These are phyloP conservation scores for Arthrobotrys musiformis DNA, from an alignment of 2,329 filamentous ascomycete species.

Conservation along the genomic window DNA sequence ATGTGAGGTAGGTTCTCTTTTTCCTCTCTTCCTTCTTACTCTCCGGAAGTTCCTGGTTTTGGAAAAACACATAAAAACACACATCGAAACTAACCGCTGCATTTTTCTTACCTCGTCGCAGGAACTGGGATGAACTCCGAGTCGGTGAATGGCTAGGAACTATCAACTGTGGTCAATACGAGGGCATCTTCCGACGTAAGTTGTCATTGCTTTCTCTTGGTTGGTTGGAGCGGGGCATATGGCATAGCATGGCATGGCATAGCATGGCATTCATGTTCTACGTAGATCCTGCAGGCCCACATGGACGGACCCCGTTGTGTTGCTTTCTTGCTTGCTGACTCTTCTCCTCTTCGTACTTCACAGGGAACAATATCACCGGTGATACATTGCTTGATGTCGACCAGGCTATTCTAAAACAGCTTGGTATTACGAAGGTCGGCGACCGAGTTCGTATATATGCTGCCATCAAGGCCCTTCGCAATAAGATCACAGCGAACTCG, in stretches of 20 bases:
- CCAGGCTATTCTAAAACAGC: slow-evolving; percentile 93
- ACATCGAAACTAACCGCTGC: too few species aligned
- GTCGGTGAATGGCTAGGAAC: slow-evolving; percentile 90
- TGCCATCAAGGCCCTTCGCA: slow-evolving; percentile 83
- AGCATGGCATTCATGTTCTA: not conserved
- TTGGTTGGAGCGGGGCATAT: slow-evolving; percentile 14
- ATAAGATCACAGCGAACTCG: slow-evolving; percentile 78
- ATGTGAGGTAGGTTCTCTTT: slow-evolving; percentile 59
- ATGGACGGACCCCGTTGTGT: slow-evolving; percentile 29
- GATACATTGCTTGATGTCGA: slow-evolving; percentile 97
- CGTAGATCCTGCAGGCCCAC: not conserved
- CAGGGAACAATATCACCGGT: slow-evolving; percentile 93
- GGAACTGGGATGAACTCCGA: slow-evolving; percentile 83
- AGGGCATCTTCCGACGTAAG: slow-evolving; percentile 67
- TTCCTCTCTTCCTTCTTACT: not conserved
- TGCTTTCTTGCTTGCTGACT: too few species aligned
- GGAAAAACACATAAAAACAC: too few species aligned
- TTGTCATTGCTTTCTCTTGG: not conserved
- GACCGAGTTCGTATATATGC: slow-evolving; percentile 92
- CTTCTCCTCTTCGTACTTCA: slow-evolving; percentile 57
- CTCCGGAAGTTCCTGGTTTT: not conserved
- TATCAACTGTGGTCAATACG: slow-evolving; percentile 94
- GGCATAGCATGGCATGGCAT: not conserved
- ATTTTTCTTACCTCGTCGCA: slow-evolving; percentile 61
- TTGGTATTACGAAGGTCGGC: slow-evolving; percentile 97